phyloP scores from a whole-genome alignment of 2,329 filamentous ascomycete genomes.

The Fusarium sp. region DNA sequence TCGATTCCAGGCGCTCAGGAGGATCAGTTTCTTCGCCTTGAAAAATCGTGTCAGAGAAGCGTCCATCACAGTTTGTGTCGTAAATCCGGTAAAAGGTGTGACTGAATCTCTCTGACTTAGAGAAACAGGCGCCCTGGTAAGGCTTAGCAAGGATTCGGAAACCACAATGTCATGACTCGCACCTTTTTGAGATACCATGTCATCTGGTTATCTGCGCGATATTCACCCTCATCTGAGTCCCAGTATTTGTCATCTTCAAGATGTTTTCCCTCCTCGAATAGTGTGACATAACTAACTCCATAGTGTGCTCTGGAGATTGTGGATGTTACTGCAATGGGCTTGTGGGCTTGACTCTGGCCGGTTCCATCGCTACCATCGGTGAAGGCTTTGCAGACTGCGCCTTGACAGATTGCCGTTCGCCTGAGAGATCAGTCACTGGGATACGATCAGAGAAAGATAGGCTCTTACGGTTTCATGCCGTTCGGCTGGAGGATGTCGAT shows the following conservation, averaged over 20 bases:
- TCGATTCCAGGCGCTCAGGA: not conserved
- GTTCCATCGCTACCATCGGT: not conserved
- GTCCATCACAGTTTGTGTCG: not conserved
- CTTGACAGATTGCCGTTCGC: not conserved
- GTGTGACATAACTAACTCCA: accelerated
- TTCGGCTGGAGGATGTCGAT: not conserved
- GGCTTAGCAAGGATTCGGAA: not conserved
- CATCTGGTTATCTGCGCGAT: not conserved
- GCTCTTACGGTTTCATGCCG: not conserved
- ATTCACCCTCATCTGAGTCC: not conserved
- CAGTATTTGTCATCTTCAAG: not conserved
- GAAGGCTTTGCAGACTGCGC: not conserved
- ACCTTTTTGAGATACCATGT: not conserved
- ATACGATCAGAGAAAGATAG: not conserved
- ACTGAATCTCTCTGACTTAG: not conserved
- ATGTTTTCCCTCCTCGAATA: not conserved
- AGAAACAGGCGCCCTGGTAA: not conserved
- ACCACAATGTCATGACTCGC: not conserved
- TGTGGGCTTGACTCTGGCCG: not conserved
- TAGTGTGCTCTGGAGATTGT: not conserved
- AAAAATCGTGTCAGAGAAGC: not conserved
- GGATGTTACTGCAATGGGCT: not conserved
- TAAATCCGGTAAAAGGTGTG: not conserved
- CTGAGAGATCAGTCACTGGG: not conserved
- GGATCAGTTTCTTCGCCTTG: not conserved